Evolutionary conservation across 306 rosid species (phyloP).

Genomic region (Vigna nakashimae): DNA sequence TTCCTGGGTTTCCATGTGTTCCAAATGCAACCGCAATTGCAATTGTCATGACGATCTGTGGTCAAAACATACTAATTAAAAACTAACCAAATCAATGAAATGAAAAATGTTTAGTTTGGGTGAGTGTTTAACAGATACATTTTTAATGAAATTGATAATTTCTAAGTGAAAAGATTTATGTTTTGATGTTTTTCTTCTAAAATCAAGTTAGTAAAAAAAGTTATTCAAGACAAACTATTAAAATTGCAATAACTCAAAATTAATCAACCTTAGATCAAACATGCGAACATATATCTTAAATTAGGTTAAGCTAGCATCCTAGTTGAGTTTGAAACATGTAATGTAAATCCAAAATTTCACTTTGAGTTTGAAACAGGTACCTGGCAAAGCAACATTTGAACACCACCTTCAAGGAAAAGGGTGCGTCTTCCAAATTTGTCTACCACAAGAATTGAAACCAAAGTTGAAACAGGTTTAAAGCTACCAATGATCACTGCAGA

Average conservation of each 20-base stretch:
- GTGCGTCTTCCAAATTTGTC: slow-evolving; percentile 74
- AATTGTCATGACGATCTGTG: slow-evolving; percentile 60
- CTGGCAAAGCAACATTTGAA: slow-evolving; percentile 73
- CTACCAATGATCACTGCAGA: slow-evolving; percentile 69
- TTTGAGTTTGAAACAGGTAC: slow-evolving; percentile 39
- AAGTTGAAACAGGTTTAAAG: slow-evolving; percentile 58
- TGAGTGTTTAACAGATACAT: background rate
- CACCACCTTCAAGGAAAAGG: slow-evolving; percentile 81
- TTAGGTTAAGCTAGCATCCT: background rate
- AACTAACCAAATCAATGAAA: slow-evolving; percentile 16
- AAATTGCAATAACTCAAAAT: background rate
- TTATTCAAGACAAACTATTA: background rate
- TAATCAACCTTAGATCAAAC: background rate
- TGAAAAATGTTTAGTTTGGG: background rate
- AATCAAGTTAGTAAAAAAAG: background rate
- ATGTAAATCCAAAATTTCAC: background rate
- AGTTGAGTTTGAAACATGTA: background rate
- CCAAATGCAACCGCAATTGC: slow-evolving; percentile 71
- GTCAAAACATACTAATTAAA: slow-evolving; percentile 1
- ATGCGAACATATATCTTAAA: background rate
- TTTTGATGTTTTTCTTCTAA: background rate
- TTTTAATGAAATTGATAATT: background rate
- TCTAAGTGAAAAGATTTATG: background rate
- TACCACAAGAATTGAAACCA: slow-evolving; percentile 55
- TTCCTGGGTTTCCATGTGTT: slow-evolving; percentile 62